A percentile compares a stretch with the other conserved stretches of the same genome.
Evolutionary conservation across 768 basidiomycete species (phyloP).

Genomic region (Strobilomyces echinocephalus): DNA sequence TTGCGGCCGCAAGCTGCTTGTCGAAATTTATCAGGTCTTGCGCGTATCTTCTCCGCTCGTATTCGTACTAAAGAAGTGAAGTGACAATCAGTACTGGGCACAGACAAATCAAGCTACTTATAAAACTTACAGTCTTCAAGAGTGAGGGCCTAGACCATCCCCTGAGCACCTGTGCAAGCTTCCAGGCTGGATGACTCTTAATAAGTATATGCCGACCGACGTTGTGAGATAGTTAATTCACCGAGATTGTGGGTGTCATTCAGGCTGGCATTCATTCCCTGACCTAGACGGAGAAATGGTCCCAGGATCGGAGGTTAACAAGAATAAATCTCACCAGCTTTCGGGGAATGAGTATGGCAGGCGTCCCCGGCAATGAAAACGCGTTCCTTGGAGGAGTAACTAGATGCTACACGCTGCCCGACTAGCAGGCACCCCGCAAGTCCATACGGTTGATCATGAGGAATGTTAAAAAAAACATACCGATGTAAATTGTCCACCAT

Average conservation of each 20-base stretch:
- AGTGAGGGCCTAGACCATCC: conserved; percentile 37
- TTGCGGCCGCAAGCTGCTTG: conserved; percentile 56
- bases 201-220: conserved; percentile 36
- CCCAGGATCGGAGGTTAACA: background rate
- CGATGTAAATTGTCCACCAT: conserved; percentile 72
- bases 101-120: background rate
- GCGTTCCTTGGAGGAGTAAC: conserved; percentile 52
- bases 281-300: background rate
- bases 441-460: background rate
- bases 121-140: conserved; percentile 35
- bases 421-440: conserved; percentile 35
- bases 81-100: background rate
- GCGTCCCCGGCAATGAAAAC: conserved; percentile 78
- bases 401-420: conserved; percentile 54
- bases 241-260: conserved; percentile 70
- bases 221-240: conserved; percentile 13
- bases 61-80: conserved; percentile 48
- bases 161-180: conserved; percentile 16
- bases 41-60: conserved; percentile 46
- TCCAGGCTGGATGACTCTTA: conserved; percentile 45
- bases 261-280: conserved; percentile 73
- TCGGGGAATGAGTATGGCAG: conserved; percentile 64
- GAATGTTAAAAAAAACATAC: conserved; percentile 33
- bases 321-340: conserved; percentile 42
- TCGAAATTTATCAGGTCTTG: conserved; percentile 52